Base-by-base conservation (phyloP, 2,329 filamentous ascomycete genomes). In the Monosporascus sp. region DNA sequence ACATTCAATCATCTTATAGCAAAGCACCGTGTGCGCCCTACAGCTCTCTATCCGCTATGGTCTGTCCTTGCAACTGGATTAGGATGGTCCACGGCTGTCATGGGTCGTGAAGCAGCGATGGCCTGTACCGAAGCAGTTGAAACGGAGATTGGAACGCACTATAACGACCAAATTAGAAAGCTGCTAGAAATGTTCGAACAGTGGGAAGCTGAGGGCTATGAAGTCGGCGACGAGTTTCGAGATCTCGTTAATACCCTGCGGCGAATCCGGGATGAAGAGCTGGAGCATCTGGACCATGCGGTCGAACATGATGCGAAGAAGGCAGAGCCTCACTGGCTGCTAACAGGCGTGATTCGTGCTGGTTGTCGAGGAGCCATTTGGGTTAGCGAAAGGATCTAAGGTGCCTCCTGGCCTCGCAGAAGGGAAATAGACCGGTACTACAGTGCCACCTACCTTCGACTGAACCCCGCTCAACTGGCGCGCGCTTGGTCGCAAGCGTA, bases 81-180 rank as follows among this genome's bases (percentile, higher is more conserved):
- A 7, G 94, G 94, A 18, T 97, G 94, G 91, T 81, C 83, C 5
- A 99, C 94, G 0, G 94, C 89, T 0, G 74, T 94, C 43, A 80
- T 99, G 79, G 92, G 94, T 1, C 83, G 91, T 48, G 91, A 97
- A 73, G 92, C 93, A 2, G 93, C 94, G 37, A 99, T 99, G 94
- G 94, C 94, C 14, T 99, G 94, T 69, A 97, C 94, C 1, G 94
- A 99, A 73, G 94, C 94, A 1, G 93, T 99, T 1, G 94, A 99
- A 78, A 99, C 93, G 7, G 94, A 97, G 76, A 99, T 99, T 58
- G 94, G 94, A 2, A 85, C 85, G 28, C 94, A 99, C 73, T 99
- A 99, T 70, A 97, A 97, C 68, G 85, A 85, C 59, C 94, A 99
- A 74, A 91, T 99, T 43, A 78, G 90, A 26, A 81, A 83, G 51